phyloP scores from a whole-genome alignment of 2,329 filamentous ascomycete species.

The Exophiala dermatitidis region DNA sequence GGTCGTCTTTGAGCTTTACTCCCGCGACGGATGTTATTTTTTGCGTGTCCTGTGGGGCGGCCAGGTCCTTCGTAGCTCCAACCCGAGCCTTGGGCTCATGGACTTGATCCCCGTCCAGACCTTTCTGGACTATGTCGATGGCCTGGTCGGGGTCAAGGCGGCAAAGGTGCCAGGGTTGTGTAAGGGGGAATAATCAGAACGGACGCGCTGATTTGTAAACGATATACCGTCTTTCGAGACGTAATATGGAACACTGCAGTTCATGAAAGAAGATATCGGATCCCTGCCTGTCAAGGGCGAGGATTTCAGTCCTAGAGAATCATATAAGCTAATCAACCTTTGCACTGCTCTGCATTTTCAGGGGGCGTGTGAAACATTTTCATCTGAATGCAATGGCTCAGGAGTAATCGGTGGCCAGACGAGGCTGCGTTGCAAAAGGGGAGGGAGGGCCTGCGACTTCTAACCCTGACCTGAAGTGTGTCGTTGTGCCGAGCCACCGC shows the following conservation, averaged over 20 bases:
- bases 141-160: constrained; percentile 53
- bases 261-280: too few species aligned
- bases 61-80: constrained; percentile 58
- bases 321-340: too few species aligned
- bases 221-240: too few species aligned
- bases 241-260: too few species aligned
- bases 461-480: too few species aligned
- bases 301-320: too few species aligned
- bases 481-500: too few species aligned
- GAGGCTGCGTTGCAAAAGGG: background rate
- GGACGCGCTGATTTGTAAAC: background rate
- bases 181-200: background rate
- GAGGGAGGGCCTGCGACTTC: too few species aligned
- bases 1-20: constrained; percentile 68
- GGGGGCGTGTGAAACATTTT: too few species aligned
- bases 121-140: constrained; percentile 64
- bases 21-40: constrained; percentile 42
- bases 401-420: background rate
- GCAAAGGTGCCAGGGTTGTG: constrained; percentile 38
- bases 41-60: constrained; percentile 67
- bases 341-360: too few species aligned
- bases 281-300: too few species aligned
- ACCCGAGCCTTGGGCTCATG: constrained; percentile 59
- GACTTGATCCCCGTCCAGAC: constrained; percentile 63
- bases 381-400: background rate